Evolutionary conservation across 2,329 filamentous ascomycete species (phyloP), one percentile per base, ranked within the genome.

Genomic region (Geosmithia morbida): DNA sequence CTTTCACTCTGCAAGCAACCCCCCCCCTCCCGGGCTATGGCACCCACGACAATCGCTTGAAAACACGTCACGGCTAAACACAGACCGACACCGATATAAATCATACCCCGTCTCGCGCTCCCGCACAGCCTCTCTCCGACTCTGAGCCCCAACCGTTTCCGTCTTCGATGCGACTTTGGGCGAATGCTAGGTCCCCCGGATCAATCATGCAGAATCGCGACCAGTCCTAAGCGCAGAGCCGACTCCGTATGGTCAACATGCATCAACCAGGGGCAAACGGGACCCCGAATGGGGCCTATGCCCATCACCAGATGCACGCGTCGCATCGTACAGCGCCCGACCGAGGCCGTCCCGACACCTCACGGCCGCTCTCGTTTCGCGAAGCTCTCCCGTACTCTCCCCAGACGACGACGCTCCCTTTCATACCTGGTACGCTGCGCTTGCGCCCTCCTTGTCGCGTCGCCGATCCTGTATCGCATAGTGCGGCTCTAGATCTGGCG

Each of bases 321-420:
- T 37, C 33, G 3, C 33, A 37, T 37, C 33, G 8, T 26, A 4
- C 22, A 4, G 22, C 33, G 33, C 33, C 54, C 51, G 47, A 52
- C 51, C 44, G 44, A 51, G 16, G 52, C 58, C 45, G 47, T 54
- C 29, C 56, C 46, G 53, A 55, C 18, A 47, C 56, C 40, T 52
- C 58, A 40, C 61, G 70, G 48, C 71, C 79, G 1, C 79, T 81
- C 58, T 75, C 75, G 3, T 74, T 92, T 13, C 75, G 83, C 48
- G 84, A 92, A 58, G 85, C 85, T 29, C 70, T 92, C 43, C 83
- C 85, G n/a, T 89, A 81, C 64, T 86, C 85, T 46, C 86, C 87
- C 20, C 82, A 90, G 59, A 85, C 82, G 45, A 87, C 85, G 3
- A 83, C 89, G 45, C 74, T 86, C 46, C 85, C 86, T 2, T 87